Percentiles rank a stretch among this genome's conserved stretches.
phyloP scores from a whole-genome alignment of 2,329 filamentous ascomycete genomes.

The Penicillium sp. region DNA sequence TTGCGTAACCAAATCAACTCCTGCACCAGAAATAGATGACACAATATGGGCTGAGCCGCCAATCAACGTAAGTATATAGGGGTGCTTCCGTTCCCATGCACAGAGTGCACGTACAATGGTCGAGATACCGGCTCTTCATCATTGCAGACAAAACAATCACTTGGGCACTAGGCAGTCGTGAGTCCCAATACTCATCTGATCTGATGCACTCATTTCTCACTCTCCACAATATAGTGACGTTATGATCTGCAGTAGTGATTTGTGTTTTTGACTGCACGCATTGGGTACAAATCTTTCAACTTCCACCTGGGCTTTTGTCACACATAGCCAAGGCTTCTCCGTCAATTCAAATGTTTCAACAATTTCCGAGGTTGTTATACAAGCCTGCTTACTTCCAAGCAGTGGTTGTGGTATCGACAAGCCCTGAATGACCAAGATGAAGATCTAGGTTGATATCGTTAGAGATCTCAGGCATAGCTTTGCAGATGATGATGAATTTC shows the following conservation, averaged over 20 bases:
- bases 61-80: conserved; percentile 24
- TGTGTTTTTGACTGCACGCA: conserved; percentile 7
- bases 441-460: too few relatives aligned
- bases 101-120: conserved; percentile 27
- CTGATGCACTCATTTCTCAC: background rate
- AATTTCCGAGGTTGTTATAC: conserved; percentile 21
- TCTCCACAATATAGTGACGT: background rate
- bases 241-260: conserved; percentile 6
- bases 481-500: too few relatives aligned
- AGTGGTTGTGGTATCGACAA: conserved; percentile 19
- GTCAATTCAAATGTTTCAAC: conserved; percentile 22
- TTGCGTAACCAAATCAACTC: conserved; percentile 22
- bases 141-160: conserved; percentile 12
- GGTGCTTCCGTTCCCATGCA: conserved; percentile 25
- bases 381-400: conserved; percentile 27
- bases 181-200: conserved; percentile 12
- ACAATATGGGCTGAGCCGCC: conserved; percentile 34
- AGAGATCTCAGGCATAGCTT: too few relatives aligned
- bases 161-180: conserved; percentile 10
- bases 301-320: conserved; percentile 21
- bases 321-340: conserved; percentile 16
- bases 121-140: conserved; percentile 10
- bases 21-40: conserved; percentile 30
- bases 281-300: conserved; percentile 13
- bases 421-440: too few relatives aligned